These are phyloP conservation scores for Theobroma grandiflorum DNA, from an alignment of 441 rosid genomes.

Conservation along the genomic window DNA sequence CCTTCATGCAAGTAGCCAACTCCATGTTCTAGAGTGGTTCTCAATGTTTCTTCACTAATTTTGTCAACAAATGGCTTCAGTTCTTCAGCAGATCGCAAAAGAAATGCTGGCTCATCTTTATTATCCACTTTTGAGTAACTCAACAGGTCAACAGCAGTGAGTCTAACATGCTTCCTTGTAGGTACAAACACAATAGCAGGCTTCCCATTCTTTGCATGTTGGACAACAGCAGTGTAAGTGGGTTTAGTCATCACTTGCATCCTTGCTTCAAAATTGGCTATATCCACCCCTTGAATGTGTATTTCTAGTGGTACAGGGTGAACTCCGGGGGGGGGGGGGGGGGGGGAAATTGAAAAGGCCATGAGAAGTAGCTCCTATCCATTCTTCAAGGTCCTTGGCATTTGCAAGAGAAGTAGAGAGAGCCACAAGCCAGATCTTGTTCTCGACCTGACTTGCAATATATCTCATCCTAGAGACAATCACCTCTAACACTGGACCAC, in stretches of 20 bases:
- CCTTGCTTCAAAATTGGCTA: slow-evolving; percentile 90
- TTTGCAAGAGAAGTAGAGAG: slow-evolving; percentile 95
- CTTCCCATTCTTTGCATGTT: slow-evolving; percentile 81
- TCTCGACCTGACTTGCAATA: slow-evolving; percentile 80
- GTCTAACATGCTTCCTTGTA: slow-evolving; percentile 84
- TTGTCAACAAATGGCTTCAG: slow-evolving; percentile 63
- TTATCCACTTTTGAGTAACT: slow-evolving; percentile 74
- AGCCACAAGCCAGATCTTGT: slow-evolving; percentile 88
- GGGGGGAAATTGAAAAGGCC: slow-evolving; percentile 95
- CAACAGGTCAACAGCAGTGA: slow-evolving; percentile 90
- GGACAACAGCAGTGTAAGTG: slow-evolving; percentile 83
- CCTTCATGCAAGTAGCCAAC: slow-evolving; percentile 97
- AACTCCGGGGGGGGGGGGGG: slow-evolving; percentile 86
- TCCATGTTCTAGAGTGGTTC: slow-evolving; percentile 73
- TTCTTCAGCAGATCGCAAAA: slow-evolving; percentile 60
- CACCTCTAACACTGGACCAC: slow-evolving; percentile 91
- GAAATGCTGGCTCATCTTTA: slow-evolving; percentile 66
- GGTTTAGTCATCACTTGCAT: slow-evolving; percentile 99
- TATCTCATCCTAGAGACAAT: slow-evolving; percentile 95
- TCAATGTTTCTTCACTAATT: slow-evolving; percentile 73
- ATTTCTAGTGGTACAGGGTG: slow-evolving; percentile 96
- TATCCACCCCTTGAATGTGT: slow-evolving; percentile 94
- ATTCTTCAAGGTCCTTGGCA: slow-evolving; percentile 95
- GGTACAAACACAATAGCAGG: slow-evolving; percentile 94
- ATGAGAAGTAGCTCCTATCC: slow-evolving; percentile 93